A percentile compares a stretch with the other conserved stretches of the same genome.
Evolutionary conservation across 495 filamentous ascomycete genomes (phyloP).

Genomic region (Pseudevernia furfuracea): DNA sequence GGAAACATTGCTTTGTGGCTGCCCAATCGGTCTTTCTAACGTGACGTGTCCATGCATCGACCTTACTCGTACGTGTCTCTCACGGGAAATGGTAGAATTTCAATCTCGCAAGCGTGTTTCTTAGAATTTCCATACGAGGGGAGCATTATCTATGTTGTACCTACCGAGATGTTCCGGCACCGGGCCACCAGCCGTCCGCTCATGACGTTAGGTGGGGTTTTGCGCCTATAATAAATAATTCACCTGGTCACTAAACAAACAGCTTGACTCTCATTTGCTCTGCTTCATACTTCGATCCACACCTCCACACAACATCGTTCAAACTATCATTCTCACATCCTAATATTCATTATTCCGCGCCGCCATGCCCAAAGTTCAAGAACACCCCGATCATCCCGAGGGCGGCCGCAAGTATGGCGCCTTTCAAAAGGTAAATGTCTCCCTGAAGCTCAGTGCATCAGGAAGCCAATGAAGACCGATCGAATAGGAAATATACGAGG

Average conservation of each 20-base stretch:
- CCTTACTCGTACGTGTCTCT: too few relatives aligned
- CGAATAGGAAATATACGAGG: conserved; percentile 39
- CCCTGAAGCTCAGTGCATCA: neutral
- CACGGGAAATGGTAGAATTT: too few relatives aligned
- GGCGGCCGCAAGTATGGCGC: conserved; percentile 23
- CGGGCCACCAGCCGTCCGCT: neutral
- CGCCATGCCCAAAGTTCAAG: conserved; percentile 19
- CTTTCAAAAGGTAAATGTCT: conserved; percentile 14
- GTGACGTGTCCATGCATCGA: neutral
- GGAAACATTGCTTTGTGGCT: neutral
- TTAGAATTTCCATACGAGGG: too few relatives aligned
- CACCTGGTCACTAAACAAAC: neutral
- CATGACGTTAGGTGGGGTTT: neutral
- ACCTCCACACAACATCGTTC: neutral
- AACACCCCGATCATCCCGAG: conserved; percentile 16
- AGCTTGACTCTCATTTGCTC: neutral
- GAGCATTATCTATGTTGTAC: too few relatives aligned
- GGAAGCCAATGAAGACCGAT: neutral
- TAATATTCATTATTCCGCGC: neutral
- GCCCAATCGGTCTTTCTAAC: neutral
- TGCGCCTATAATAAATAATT: neutral
- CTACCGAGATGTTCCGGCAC: neutral
- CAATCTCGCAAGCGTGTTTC: too few relatives aligned
- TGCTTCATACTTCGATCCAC: neutral
- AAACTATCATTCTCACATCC: neutral